Percentiles rank a stretch among this genome's conserved stretches.
phyloP scores from a whole-genome alignment of 106 monocot species.

The Allium sativum region DNA sequence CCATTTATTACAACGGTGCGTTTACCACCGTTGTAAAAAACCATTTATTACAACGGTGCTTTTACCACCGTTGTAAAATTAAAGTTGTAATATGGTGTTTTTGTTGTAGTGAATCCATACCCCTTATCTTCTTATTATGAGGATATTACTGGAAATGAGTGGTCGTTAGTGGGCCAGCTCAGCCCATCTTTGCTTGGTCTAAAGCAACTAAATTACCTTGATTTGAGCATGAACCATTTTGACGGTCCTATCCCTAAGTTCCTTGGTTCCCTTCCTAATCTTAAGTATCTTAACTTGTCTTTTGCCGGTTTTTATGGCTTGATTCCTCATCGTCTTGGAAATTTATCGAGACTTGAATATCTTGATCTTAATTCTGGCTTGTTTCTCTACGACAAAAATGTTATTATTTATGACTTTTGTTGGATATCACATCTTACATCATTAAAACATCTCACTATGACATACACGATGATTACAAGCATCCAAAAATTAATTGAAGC shows the following conservation, averaged over 20 bases:
- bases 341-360: not conserved
- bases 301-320: not conserved
- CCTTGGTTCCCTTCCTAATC: slow-evolving; percentile 12
- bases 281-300: slow-evolving; percentile 10
- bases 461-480: not conserved
- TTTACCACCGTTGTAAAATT: too few relatives aligned
- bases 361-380: not conserved
- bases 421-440: slow-evolving; percentile 3
- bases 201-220: slow-evolving; percentile 19
- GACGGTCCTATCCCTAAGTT: slow-evolving; percentile 13
- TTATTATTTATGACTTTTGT: not conserved
- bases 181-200: slow-evolving; percentile 19
- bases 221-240: slow-evolving; percentile 33
- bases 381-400: too few relatives aligned
- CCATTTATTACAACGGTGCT: too few relatives aligned
- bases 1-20: too few relatives aligned
- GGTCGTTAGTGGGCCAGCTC: not conserved
- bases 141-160: too few relatives aligned
- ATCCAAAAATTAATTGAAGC: not conserved
- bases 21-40: too few relatives aligned
- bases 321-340: slow-evolving; percentile 3
- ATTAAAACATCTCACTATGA: not conserved
- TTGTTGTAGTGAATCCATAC: too few relatives aligned
- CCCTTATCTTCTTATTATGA: not conserved
- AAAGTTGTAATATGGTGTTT: too few relatives aligned